Evolutionary conservation across 257 asterid species (phyloP), one percentile per base, ranked within the genome.

Genomic region (Scutellaria barbata): DNA sequence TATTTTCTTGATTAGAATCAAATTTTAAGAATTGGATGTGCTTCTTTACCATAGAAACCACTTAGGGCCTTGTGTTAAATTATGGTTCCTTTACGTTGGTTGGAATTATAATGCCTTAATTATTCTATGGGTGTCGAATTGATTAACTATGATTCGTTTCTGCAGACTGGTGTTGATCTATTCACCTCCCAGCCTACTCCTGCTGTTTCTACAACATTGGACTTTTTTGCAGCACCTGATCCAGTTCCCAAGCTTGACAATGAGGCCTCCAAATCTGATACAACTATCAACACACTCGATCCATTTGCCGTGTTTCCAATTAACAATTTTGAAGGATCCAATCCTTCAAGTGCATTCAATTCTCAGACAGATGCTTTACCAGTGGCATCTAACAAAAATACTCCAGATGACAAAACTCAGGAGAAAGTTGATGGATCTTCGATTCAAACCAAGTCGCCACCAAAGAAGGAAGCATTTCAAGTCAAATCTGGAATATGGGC

Each of bases 401-500:
- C 82, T 66, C 80, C 81, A 33, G 73, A 54, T 60, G 78, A 64
- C n/a, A 77, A 62, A 65, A 74, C 67, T 66, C 67, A 71, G 6
- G 85, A 68, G 58, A 80, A 72, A 57, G 10, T 33, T 45, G 77
- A 66, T 48, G 80, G 39, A 65, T 60, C 84, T 66, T 63, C 76
- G 17, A 64, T 25, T 50, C 86, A 72, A 52, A 53, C 82, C 66
- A 82, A 74, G 65, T 35, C 77, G 54, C 76, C 76, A 62, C 70
- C 76, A n/a, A 84, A 85, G 85, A 91, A 85, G 81, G 89, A 84
- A 50, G 70, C 82, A 17, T 95, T 92, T 88, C 97, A 89, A 87
- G 95, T 92, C 60, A 92, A 89, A 79, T 95, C 99, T 72, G 99
- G 95, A 77, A 83, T 95, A 67, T 95, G 98, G 99, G 90, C 99